Evolutionary conservation across 345 rosid species (phyloP).

Genomic region (Populus alba): DNA sequence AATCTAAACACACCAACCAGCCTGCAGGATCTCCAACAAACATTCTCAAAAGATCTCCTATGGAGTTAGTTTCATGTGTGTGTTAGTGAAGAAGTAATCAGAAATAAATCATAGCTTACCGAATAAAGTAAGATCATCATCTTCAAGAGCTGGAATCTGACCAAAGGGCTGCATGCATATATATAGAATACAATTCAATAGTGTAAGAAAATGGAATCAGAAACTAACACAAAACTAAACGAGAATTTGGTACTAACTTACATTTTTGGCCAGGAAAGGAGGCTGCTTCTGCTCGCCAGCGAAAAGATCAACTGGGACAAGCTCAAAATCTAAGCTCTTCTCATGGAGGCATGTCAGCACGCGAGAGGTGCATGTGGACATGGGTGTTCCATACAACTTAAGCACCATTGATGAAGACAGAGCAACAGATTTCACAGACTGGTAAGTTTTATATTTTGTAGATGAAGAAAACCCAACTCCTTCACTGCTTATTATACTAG

Average conservation of each 20-base stretch:
- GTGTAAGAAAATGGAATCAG: neutral
- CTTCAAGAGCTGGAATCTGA: constrained; percentile 76
- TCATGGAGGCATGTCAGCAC: constrained; percentile 68
- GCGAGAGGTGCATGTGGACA: constrained; percentile 67
- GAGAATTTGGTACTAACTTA: constrained; percentile 9
- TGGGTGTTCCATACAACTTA: constrained; percentile 61
- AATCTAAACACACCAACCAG: too few species aligned
- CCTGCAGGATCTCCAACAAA: too few species aligned
- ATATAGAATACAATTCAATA: neutral
- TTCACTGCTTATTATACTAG: neutral
- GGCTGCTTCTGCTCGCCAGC: constrained; percentile 65
- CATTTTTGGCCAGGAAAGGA: constrained; percentile 59
- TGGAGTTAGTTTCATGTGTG: too few species aligned
- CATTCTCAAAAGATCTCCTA: too few species aligned
- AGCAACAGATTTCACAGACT: neutral
- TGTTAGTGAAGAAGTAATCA: neutral
- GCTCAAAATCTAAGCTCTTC: constrained; percentile 65
- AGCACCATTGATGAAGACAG: constrained; percentile 38
- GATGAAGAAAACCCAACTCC: neutral
- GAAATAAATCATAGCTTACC: constrained; percentile 34
- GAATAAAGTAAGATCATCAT: constrained; percentile 66
- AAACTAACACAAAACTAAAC: neutral
- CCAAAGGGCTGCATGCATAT: constrained; percentile 49
- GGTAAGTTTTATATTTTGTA: too few species aligned
- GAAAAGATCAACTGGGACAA: constrained; percentile 61